phyloP scores from a whole-genome alignment of 257 asterid genomes.

The Solanum bulbocastanum region DNA sequence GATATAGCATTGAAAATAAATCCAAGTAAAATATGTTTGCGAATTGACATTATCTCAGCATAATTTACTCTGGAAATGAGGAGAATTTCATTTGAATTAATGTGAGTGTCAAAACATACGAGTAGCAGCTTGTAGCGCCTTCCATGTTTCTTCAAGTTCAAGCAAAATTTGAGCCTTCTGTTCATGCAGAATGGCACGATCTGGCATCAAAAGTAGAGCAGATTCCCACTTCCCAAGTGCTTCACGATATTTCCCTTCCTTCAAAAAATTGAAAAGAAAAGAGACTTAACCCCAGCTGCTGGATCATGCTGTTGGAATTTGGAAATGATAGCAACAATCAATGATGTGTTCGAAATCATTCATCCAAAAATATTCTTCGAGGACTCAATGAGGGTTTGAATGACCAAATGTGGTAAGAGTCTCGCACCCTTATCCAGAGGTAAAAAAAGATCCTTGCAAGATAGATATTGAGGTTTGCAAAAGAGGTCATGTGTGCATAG shows the following conservation, averaged over 20 bases:
- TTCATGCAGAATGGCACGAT: slow-evolving; percentile 69
- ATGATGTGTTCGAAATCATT: not conserved
- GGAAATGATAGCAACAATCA: not conserved
- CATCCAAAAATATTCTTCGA: not conserved
- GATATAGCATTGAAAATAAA: not conserved
- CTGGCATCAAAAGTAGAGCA: slow-evolving; percentile 63
- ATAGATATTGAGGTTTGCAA: not conserved
- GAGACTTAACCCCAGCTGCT: not conserved
- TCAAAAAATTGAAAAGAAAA: not conserved
- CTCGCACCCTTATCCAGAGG: not conserved
- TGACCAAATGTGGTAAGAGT: not conserved
- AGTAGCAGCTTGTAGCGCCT: slow-evolving; percentile 72
- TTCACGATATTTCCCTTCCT: slow-evolving; percentile 47
- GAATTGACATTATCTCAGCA: not conserved
- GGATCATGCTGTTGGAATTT: not conserved
- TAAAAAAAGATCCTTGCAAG: not conserved
- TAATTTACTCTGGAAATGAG: not conserved
- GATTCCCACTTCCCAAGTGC: slow-evolving; percentile 94
- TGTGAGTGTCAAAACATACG: slow-evolving; percentile 29
- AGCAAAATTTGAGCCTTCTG: slow-evolving; percentile 86
- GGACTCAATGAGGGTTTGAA: not conserved
- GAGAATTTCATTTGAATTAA: not conserved
- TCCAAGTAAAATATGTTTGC: not conserved
- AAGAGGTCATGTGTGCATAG: not conserved
- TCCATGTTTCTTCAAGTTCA: slow-evolving; percentile 89